Evolutionary conservation across 2,329 filamentous ascomycete species (phyloP).

Genomic region (Shiraia bambusicola): DNA sequence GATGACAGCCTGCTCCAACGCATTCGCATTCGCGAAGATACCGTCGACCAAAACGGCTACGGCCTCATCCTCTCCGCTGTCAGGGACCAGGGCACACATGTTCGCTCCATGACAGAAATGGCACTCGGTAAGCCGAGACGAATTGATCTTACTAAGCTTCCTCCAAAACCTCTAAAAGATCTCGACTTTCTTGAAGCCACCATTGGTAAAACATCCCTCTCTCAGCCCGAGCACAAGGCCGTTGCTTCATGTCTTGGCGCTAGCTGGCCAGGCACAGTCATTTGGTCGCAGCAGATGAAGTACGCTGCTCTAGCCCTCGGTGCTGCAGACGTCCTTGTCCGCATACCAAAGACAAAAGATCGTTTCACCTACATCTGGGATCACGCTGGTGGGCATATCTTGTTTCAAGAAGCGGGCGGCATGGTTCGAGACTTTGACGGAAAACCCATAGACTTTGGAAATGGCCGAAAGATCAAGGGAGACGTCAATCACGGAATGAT

Average conservation of each 20-base stretch:
- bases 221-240: slow-evolving; percentile 39
- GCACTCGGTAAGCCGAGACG: slow-evolving; percentile 37
- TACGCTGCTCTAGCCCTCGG: slow-evolving; percentile 56
- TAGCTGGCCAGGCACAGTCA: slow-evolving; percentile 51
- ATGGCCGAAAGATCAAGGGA: slow-evolving; percentile 36
- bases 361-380: slow-evolving; percentile 58
- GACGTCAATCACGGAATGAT: slow-evolving; percentile 41
- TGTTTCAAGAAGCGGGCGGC: slow-evolving; percentile 54
- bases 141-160: slow-evolving; percentile 25
- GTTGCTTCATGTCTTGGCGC: slow-evolving; percentile 43
- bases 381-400: slow-evolving; percentile 56
- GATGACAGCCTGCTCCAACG: slow-evolving; percentile 20
- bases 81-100: slow-evolving; percentile 48
- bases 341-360: slow-evolving; percentile 47
- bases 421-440: slow-evolving; percentile 55
- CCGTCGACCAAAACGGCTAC: slow-evolving; percentile 47
- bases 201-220: slow-evolving; percentile 43
- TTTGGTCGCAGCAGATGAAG: slow-evolving; percentile 58
- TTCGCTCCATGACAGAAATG: slow-evolving; percentile 43
- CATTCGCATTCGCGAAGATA: slow-evolving; percentile 37
- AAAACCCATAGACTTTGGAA: slow-evolving; percentile 50
- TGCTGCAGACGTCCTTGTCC: slow-evolving; percentile 52
- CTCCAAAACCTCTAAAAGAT: slow-evolving; percentile 30
- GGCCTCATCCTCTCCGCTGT: slow-evolving; percentile 51
- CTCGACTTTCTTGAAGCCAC: slow-evolving; percentile 52